A percentile compares a stretch with the other conserved stretches of the same genome.
These are phyloP conservation scores for Microcyclospora tardicrescens DNA, from an alignment of 2,329 filamentous ascomycete genomes.

Conservation along the genomic window DNA sequence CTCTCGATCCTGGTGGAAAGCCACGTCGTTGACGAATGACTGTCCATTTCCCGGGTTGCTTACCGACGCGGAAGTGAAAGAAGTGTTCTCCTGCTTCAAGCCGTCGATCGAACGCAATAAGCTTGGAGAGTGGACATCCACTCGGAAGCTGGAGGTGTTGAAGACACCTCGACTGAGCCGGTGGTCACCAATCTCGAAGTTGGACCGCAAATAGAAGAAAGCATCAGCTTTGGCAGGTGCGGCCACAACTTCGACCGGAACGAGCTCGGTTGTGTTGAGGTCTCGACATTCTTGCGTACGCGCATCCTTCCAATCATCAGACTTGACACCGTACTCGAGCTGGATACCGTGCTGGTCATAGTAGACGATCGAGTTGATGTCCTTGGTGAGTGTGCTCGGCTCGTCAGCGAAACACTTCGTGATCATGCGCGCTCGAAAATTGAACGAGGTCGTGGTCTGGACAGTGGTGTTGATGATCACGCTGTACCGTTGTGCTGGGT, in stretches of 20 bases:
- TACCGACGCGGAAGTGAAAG: slow-evolving; percentile 10
- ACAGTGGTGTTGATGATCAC: slow-evolving; percentile 44
- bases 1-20: slow-evolving; percentile 18
- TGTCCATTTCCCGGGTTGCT: slow-evolving; percentile 2
- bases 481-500: slow-evolving; percentile 58
- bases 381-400: slow-evolving; percentile 32
- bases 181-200: slow-evolving; percentile 48
- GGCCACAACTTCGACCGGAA: slow-evolving; percentile 30
- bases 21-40: slow-evolving; percentile 19
- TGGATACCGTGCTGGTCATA: slow-evolving; percentile 24
- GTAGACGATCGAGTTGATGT: slow-evolving; percentile 38
- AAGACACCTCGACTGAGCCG: slow-evolving; percentile 46
- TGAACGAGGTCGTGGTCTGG: slow-evolving; percentile 21
- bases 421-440: slow-evolving; percentile 46
- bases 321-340: slow-evolving; percentile 22
- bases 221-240: slow-evolving; percentile 38
- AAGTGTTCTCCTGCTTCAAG: slow-evolving; percentile 19
- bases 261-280: slow-evolving; percentile 35
- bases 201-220: slow-evolving; percentile 43
- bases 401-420: slow-evolving; percentile 46
- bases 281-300: slow-evolving; percentile 40
- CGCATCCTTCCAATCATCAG: slow-evolving; percentile 38
- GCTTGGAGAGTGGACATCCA: slow-evolving; percentile 35
- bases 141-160: slow-evolving; percentile 43
- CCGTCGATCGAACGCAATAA: slow-evolving; percentile 40